Evolutionary conservation across 2,329 filamentous ascomycete genomes (phyloP), one percentile per base, ranked within the genome.

Genomic region (Penicillium thymicola): DNA sequence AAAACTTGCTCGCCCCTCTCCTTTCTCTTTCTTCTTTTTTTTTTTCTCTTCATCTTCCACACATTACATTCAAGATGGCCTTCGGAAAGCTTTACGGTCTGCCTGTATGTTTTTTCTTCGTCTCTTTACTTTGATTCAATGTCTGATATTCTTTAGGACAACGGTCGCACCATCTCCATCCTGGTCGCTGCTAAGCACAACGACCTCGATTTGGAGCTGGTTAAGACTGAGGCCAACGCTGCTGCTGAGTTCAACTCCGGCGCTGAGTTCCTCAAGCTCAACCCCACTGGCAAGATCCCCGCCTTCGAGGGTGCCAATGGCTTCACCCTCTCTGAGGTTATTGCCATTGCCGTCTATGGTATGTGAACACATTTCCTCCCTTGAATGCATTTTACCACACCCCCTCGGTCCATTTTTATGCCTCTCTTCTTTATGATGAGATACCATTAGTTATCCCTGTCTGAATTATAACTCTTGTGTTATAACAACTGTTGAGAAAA

Each of bases 301-400:
- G 89, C 92, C 73, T 97, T 99, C 75, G 85, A 93, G 72, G 92
- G 92, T 75, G 83, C 87, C 73, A 94, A 99, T 79, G 93, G 92
- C 78, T 97, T 89, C 80, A 81, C 86, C 71, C 86, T 99, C 70
- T 88, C 85, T 64, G 94, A 99, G 87, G 83, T 78, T 79, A 92
- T 97, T 71, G 94, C 94, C 78, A 93, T 99, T 73, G 90, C 92
- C 75, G 90, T 99, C 82, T 99, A 97, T 84, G 81, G 94, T 99
- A 90, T 72, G 93, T 91, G 66, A 64, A 52, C 21, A 27, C 49
- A 56, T 38, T 54, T 32, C 49, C 53, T 28, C 48, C 52, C 42
- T 48, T 21, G 9, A 1, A 57, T 58, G 51, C 25, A n/a, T 51
- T 42, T 49, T 51, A 54, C 14, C 40, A 41, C 44, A 30, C 18